Evolutionary conservation across 2,329 filamentous ascomycete species (phyloP).

Genomic region (Tetracladium maxilliforme): DNA sequence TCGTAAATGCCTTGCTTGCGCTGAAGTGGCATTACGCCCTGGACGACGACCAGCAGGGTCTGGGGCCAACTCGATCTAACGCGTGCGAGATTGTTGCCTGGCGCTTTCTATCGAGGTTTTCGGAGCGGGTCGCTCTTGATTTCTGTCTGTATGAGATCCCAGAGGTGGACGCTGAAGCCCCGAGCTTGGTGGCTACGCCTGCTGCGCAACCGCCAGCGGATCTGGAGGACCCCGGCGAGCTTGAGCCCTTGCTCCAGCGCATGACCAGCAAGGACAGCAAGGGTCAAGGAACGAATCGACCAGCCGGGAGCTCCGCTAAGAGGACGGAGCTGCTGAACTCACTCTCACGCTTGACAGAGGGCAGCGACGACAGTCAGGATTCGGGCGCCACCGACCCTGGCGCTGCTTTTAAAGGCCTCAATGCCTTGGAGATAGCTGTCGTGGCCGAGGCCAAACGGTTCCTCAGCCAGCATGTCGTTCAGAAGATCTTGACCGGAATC

Average conservation of each 20-base stretch:
- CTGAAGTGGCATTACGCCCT: slow-evolving; percentile 61
- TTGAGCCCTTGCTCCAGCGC: too few species aligned
- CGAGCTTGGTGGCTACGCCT: too few species aligned
- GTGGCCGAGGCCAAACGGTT: slow-evolving; percentile 76
- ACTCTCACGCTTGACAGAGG: too few species aligned
- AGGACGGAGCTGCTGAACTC: too few species aligned
- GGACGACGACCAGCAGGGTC: slow-evolving; percentile 43
- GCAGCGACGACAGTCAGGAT: too few species aligned
- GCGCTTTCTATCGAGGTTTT: slow-evolving; percentile 58
- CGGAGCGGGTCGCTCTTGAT: slow-evolving; percentile 59
- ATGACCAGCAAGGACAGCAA: slow-evolving; percentile 10
- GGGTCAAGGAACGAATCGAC: slow-evolving; percentile 23
- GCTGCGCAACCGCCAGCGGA: too few species aligned
- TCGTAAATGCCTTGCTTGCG: slow-evolving; percentile 62
- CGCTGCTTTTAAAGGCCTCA: slow-evolving; percentile 61
- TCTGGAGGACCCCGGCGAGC: slow-evolving; percentile 10
- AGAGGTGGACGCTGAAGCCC: too few species aligned
- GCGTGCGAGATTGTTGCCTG: slow-evolving; percentile 73
- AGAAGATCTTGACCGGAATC: slow-evolving; percentile 71
- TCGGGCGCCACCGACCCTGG: too few species aligned
- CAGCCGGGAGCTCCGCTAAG: too few species aligned
- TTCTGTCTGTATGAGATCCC: slow-evolving; percentile 63
- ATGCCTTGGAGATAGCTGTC: slow-evolving; percentile 75
- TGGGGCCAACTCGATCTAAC: slow-evolving; percentile 54
- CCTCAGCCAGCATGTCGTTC: slow-evolving; percentile 64